These are phyloP conservation scores for Stemphylium beticola DNA, from an alignment of 2,329 filamentous ascomycete species.

Conservation along the genomic window DNA sequence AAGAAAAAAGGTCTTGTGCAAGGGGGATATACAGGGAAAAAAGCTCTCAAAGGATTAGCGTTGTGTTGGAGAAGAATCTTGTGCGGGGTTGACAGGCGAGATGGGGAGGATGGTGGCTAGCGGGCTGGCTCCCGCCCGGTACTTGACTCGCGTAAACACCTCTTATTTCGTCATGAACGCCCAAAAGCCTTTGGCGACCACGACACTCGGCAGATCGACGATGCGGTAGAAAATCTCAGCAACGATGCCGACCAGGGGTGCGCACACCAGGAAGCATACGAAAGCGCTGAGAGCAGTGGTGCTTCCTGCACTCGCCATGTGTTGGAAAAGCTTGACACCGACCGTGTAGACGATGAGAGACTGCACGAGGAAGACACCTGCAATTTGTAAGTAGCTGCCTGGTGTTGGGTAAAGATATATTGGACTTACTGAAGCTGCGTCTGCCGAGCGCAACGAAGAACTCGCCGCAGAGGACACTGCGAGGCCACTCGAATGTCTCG, in stretches of 20 bases:
- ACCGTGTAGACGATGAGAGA: slow-evolving; percentile 51
- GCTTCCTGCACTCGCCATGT: slow-evolving; percentile 24
- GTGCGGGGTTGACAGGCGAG: neutral
- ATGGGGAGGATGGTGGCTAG: neutral
- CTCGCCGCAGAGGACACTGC: slow-evolving; percentile 44
- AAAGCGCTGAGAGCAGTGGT: slow-evolving; percentile 22
- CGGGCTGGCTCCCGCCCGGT: neutral
- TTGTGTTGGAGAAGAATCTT: neutral
- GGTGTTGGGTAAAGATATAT: neutral
- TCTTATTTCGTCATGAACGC: slow-evolving; percentile 31
- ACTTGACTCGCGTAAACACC: neutral
- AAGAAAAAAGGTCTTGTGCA: neutral
- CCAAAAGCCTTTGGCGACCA: slow-evolving; percentile 30
- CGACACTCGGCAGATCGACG: slow-evolving; percentile 43
- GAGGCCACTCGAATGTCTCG: slow-evolving; percentile 49
- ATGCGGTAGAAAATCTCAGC: slow-evolving; percentile 41
- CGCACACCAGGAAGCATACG: slow-evolving; percentile 33
- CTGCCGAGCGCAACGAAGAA: slow-evolving; percentile 50
- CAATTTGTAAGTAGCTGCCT: slow-evolving; percentile 14
- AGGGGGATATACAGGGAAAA: neutral
- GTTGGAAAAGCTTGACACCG: slow-evolving; percentile 55
- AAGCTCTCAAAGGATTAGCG: neutral
- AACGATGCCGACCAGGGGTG: slow-evolving; percentile 21
- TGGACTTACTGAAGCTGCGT: slow-evolving; percentile 53
- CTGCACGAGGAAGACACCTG: slow-evolving; percentile 53